These are phyloP conservation scores for Colletotrichum sp. DNA, from an alignment of 2,329 filamentous ascomycete genomes.

Conservation along the genomic window DNA sequence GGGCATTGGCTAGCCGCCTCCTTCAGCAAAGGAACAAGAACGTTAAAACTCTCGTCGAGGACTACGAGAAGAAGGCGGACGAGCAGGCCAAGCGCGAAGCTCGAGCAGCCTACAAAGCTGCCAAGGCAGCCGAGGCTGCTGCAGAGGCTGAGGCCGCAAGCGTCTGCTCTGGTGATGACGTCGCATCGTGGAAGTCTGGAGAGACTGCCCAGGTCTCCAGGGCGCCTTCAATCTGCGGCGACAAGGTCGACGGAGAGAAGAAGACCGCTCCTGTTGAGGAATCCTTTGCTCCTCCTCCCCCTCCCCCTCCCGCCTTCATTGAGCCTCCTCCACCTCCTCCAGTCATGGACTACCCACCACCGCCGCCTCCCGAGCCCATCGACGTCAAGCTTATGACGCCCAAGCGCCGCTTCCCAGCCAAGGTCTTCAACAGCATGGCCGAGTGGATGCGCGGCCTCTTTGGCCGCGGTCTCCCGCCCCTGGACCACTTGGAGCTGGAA, in stretches of 20 bases:
- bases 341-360: background rate
- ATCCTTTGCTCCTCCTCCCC: background rate
- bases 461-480: background rate
- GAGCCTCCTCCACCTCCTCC: background rate
- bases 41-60: background rate
- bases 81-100: background rate
- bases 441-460: constrained; percentile 5
- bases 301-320: background rate
- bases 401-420: background rate
- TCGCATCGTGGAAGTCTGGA: constrained; percentile 10
- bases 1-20: constrained; percentile 5
- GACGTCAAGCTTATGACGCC: constrained; percentile 2
- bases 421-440: background rate
- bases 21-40: background rate
- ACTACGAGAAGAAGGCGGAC: background rate
- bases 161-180: background rate
- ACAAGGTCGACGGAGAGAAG: background rate
- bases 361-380: background rate
- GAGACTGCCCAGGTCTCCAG: background rate
- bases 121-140: background rate
- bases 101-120: background rate
- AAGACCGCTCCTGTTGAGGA: background rate
- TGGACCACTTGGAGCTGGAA: constrained; percentile 7
- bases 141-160: background rate
- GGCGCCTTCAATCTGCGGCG: background rate